Base-by-base conservation (phyloP, 768 basidiomycete species). In the Phanerochaete sordida region DNA sequence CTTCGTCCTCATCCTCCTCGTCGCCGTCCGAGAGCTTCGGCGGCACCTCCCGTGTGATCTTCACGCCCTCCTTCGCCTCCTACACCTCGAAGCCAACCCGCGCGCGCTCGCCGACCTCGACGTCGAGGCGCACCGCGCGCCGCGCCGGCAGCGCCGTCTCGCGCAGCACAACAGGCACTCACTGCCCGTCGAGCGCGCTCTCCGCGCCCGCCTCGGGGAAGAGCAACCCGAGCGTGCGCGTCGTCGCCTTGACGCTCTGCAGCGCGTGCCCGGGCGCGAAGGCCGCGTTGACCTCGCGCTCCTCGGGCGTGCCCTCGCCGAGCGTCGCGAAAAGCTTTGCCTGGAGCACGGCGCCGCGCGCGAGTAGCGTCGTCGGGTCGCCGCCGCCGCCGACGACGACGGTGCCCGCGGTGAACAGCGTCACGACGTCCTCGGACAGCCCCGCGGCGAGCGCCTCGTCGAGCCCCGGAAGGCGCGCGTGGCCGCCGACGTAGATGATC, bases 401-500 rank as follows among this genome's bases (percentile, higher is more conserved):
- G 0, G 84, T 87, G 0, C 87, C 86, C 1, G 80, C 73, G 11
- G 81, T 79, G 72, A 90, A 90, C 0, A 90, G 85, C 0, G 86
- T 87, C 63, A 81, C 76, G 27, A 89, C 72, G 9, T 81, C 79
- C 64, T 90, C 87, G 19, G 74, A 62, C 73, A 91, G 86, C 2
- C 84, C 84, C 47, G 79, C 74, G 5, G 70, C 66, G 30, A 83
- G 68, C 23, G 82, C 74, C 68, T 86, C 85, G 68, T 91, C 85
- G 43, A 93, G 77, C 0, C 91, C 91, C 0, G 90, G 90, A 2
- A 93, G 76, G 65, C 80, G 84, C 1, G 88, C 79, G 0, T 87
- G 85, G 13, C 91, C 90, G 0, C 91, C 91, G 28, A 90, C 82
- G 66, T 92, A 91, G 15, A 91, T 85, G 49, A 93, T 81, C 73